Base-by-base conservation (phyloP, 345 rosid species). In the Sapria himalayana region DNA sequence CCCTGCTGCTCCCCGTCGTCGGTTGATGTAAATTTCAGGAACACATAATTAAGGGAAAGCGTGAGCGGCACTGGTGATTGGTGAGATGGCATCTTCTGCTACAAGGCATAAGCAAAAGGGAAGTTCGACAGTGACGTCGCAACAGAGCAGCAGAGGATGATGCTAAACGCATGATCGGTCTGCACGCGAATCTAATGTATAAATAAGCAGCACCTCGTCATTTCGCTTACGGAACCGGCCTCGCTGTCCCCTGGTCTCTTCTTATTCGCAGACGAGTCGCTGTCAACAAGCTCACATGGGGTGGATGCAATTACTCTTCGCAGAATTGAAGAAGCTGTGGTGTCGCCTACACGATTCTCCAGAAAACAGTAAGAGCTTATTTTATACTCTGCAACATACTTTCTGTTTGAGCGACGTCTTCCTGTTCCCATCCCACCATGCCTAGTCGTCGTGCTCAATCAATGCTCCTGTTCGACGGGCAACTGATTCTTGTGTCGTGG, bases 261-360 rank as follows among this genome's bases (percentile, higher is more conserved):
- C 35, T 41, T 44, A 23, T 41, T 43, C 45, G 58, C 49, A 69
- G 61, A 66, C 70, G 59, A 60, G 67, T 40, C 42, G 14, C 56
- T 41, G 40, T 46, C 59, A 55, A 39, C 51, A 46, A 45, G 38
- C 46, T 62, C 56, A 57, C 60, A 86, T 86, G 97, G 75, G 85
- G 36, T 78, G 85, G 97, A 70, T 86, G 13, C 73, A 70, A 51
- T 81, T 93, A 57, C 76, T 86, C 67, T 43, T 86, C 76, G 76
- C 80, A 55, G 91, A 85, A 18, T 50, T 86, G 76, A 86, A 72
- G 93, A 86, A 86, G 72, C 71, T 86, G 8, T 86, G 91, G 93
- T 50, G 78, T 43, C 77, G 85, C 15, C 56, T 70, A 35, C 76
- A 86, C 52, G 69, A 80, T 2, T 45, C 79, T 56, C 79, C 61